These are phyloP conservation scores for Rhizopogon roseolus DNA, from an alignment of 768 basidiomycete genomes.

Conservation along the genomic window DNA sequence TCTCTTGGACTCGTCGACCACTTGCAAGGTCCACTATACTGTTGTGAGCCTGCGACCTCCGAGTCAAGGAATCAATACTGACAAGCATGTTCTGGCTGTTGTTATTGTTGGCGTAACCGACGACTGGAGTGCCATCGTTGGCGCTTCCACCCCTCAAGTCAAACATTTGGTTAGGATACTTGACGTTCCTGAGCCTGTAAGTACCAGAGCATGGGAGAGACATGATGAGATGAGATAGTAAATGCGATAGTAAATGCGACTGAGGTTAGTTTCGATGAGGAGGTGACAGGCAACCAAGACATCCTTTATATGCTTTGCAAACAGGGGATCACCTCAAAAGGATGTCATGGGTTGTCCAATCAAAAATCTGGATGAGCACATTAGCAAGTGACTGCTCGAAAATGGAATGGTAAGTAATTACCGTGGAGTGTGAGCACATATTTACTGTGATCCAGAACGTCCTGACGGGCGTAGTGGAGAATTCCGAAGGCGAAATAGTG, in stretches of 20 bases:
- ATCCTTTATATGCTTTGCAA: neutral
- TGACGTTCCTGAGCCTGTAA: neutral
- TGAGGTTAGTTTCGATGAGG: neutral
- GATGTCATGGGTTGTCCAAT: too few species aligned
- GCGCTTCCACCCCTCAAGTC: slow-evolving; percentile 25
- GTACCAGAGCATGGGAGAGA: neutral
- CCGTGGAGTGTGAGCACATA: too few species aligned
- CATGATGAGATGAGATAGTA: neutral
- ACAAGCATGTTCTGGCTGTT: neutral
- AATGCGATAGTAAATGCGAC: neutral
- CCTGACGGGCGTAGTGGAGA: too few species aligned
- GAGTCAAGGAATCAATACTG: neutral
- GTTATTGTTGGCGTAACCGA: neutral
- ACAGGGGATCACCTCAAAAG: neutral
- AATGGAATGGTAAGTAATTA: too few species aligned
- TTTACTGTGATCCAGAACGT: too few species aligned
- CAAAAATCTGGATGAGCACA: too few species aligned
- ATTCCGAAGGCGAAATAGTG: too few species aligned
- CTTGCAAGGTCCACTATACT: neutral
- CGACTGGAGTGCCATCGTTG: neutral
- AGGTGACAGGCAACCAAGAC: neutral
- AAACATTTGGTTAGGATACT: neutral
- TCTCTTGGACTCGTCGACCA: neutral
- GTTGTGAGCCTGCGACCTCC: neutral
- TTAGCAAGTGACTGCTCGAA: too few species aligned